Evolutionary conservation across 306 rosid species (phyloP).

Genomic region (Clitoria ternatea): DNA sequence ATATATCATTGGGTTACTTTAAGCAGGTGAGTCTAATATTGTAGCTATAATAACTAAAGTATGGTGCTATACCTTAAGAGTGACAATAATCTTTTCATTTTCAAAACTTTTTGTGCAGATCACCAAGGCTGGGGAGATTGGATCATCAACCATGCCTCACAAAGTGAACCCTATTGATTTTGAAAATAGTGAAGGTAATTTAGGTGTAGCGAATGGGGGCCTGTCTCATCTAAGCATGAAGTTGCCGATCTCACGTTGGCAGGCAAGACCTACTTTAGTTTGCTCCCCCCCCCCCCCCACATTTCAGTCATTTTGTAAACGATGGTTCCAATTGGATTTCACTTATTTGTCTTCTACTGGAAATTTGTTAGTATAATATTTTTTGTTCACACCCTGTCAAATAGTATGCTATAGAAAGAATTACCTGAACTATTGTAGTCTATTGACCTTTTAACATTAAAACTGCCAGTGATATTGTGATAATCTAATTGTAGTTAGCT

Average conservation of each 20-base stretch:
- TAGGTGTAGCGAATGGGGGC: constrained; percentile 72
- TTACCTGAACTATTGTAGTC: too few relatives aligned
- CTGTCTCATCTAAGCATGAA: constrained; percentile 74
- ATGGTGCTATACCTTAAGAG: background rate
- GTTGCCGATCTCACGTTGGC: constrained; percentile 90
- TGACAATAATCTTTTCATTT: background rate
- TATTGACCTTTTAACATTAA: too few relatives aligned
- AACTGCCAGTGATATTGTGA: too few relatives aligned
- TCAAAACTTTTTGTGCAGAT: constrained; percentile 22
- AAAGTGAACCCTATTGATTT: constrained; percentile 96
- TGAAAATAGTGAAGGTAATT: constrained; percentile 94
- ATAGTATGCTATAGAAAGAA: background rate
- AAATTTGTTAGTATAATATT: background rate
- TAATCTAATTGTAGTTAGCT: constrained; percentile 7
- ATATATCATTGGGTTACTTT: constrained; percentile 85
- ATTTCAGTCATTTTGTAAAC: too few relatives aligned
- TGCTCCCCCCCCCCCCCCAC: too few relatives aligned
- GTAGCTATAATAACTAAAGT: background rate
- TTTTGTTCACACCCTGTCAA: background rate
- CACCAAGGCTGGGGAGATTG: constrained; percentile 78
- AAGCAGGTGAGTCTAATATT: constrained; percentile 64
- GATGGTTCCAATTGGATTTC: too few relatives aligned
- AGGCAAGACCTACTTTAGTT: constrained; percentile 44
- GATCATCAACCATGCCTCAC: constrained; percentile 96
- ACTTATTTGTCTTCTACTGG: constrained; percentile 4